phyloP scores from a whole-genome alignment of 2,329 filamentous ascomycete species.

The Aureobasidium melanogenum region DNA sequence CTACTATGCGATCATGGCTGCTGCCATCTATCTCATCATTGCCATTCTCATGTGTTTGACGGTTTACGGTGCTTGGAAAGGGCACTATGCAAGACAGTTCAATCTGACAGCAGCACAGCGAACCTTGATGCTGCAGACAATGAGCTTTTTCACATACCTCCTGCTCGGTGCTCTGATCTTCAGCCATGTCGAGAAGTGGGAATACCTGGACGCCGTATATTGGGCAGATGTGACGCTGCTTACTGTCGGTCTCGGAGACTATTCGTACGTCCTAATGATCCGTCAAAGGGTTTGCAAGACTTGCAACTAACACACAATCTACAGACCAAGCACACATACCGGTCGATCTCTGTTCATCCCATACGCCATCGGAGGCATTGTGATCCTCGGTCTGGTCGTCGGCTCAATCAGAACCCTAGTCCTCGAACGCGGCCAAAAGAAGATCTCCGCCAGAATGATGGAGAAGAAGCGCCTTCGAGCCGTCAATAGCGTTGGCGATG shows the following conservation, averaged over 20 bases:
- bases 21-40: slow-evolving; percentile 48
- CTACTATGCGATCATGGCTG: slow-evolving; percentile 53
- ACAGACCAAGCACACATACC: slow-evolving; percentile 37
- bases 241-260: slow-evolving; percentile 46
- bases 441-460: slow-evolving; percentile 40
- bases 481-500: slow-evolving; percentile 29
- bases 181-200: slow-evolving; percentile 43
- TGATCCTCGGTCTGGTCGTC: slow-evolving; percentile 47
- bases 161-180: slow-evolving; percentile 40
- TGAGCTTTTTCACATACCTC: slow-evolving; percentile 40
- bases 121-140: slow-evolving; percentile 47
- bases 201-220: slow-evolving; percentile 45
- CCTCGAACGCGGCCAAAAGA: slow-evolving; percentile 42
- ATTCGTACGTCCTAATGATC: slow-evolving; percentile 18
- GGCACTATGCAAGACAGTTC: slow-evolving; percentile 49
- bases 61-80: slow-evolving; percentile 44
- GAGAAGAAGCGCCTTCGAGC: slow-evolving; percentile 40
- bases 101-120: slow-evolving; percentile 47
- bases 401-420: slow-evolving; percentile 44
- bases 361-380: slow-evolving; percentile 46
- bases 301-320: neutral
- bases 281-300: too few species aligned
- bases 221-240: slow-evolving; percentile 49
- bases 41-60: slow-evolving; percentile 47
- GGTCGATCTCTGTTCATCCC: slow-evolving; percentile 45